Evolutionary conservation across 2,329 filamentous ascomycete genomes (phyloP).

Genomic region (Metarhizium robertsii): DNA sequence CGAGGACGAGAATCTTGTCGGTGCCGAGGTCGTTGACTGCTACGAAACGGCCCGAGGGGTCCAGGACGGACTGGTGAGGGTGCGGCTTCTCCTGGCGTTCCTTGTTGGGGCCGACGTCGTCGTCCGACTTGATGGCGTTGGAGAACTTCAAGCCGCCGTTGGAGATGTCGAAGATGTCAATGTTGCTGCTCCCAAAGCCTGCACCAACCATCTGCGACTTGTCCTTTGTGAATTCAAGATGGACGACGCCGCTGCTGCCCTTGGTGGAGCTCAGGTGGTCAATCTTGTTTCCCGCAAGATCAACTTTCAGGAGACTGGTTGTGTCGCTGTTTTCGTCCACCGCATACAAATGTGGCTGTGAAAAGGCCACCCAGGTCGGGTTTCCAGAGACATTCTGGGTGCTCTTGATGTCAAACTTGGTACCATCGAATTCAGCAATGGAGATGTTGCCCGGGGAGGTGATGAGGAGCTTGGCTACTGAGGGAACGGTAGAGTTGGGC

Average conservation of each 20-base stretch:
- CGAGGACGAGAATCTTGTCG: constrained; percentile 36
- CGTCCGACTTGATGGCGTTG: constrained; percentile 27
- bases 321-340: constrained; percentile 35
- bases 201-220: constrained; percentile 35
- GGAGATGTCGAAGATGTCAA: constrained; percentile 37
- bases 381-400: constrained; percentile 23
- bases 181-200: constrained; percentile 28
- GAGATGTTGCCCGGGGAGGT: constrained; percentile 30
- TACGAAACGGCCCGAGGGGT: constrained; percentile 40
- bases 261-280: constrained; percentile 14
- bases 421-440: constrained; percentile 31
- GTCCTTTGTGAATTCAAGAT: constrained; percentile 36
- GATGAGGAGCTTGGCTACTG: constrained; percentile 23
- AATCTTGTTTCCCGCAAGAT: constrained; percentile 21
- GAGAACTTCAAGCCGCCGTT: constrained; percentile 26
- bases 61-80: constrained; percentile 39
- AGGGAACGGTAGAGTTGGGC: not conserved
- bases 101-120: constrained; percentile 21
- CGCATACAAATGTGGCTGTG: constrained; percentile 32
- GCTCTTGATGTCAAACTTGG: constrained; percentile 27
- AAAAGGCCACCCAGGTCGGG: constrained; percentile 38
- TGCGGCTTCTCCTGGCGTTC: constrained; percentile 14
- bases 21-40: constrained; percentile 39
- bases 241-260: constrained; percentile 35
- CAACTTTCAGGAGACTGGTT: constrained; percentile 30